Base-by-base conservation (phyloP, 495 filamentous ascomycete genomes). In the Penicillium pancosmium region DNA sequence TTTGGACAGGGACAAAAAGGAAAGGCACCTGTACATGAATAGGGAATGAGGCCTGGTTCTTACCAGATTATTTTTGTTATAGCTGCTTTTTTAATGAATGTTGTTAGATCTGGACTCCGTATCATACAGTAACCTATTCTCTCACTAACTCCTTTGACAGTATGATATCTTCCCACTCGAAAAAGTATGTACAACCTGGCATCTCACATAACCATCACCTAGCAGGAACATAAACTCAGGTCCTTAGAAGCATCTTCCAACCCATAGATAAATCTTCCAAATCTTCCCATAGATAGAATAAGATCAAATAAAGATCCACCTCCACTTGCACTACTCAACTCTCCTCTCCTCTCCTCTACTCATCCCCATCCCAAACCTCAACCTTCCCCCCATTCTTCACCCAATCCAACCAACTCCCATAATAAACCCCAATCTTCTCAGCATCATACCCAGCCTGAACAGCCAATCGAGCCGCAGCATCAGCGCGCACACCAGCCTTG, bases 341-440 rank as follows among this genome's bases (percentile, higher is more conserved):
- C 23, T 3, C 2, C 21, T 15, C 23, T 3, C 2, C 21, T 15
- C 19, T 21, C 19, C 19, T 21, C 46, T 57, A 70, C 54, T 75
- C 67, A 38, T 63, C 61, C 9, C 75, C 73, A 21, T 77, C 75
- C 72, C 73, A 81, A 68, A 73, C 70, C 72, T 87, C 82, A 12
- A 85, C 78, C 73, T 75, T 72, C 0, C 88, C 91, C 1, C 86
- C 88, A 63, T 80, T 89, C 67, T 68, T 80, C 61, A 77, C 80
- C 93, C 93, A 98, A 73, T 97, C 93, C 62, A 89, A 48, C 92
- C 91, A 97, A 76, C 91, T 94, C 8, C 94, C 93, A 7, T 80
- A 78, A 76, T 94, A 97, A 78, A 97, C 92, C 38, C 86, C 87
- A 1, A 93, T 80, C 35, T 78, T 81, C 35, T 88, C 85, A 5